Evolutionary conservation across 495 filamentous ascomycete species (phyloP).

Genomic region (Symbiotaphrina buchneri): DNA sequence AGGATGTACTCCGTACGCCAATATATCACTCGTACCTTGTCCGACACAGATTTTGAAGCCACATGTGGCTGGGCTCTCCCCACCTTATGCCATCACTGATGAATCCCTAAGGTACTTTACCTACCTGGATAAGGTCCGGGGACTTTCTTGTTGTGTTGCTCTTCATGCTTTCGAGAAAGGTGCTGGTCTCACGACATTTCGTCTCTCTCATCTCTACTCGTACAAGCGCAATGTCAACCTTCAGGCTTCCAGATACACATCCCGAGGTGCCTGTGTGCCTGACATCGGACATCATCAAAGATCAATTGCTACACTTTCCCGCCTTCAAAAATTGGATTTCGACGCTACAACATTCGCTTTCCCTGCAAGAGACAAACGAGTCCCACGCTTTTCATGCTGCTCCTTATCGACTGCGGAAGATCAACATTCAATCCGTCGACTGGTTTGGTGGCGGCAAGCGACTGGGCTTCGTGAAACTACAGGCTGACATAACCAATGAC

Average conservation of each 20-base stretch:
- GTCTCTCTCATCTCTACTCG: background rate
- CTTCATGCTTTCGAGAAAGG: too few relatives aligned
- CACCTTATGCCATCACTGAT: too few relatives aligned
- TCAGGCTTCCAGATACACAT: conserved; percentile 20
- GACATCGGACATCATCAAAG: conserved; percentile 29
- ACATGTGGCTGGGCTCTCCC: too few relatives aligned
- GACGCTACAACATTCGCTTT: conserved; percentile 40
- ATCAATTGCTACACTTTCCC: conserved; percentile 43
- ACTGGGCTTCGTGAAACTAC: conserved; percentile 63
- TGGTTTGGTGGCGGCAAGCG: conserved; percentile 37
- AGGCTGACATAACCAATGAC: conserved; percentile 37
- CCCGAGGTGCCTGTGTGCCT: conserved; percentile 28
- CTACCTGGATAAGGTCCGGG: too few relatives aligned
- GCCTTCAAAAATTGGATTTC: conserved; percentile 55
- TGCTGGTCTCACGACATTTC: background rate
- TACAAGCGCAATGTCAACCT: conserved; percentile 17
- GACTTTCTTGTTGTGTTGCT: too few relatives aligned
- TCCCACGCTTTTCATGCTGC: conserved; percentile 46
- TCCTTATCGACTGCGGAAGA: conserved; percentile 45
- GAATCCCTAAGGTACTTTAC: too few relatives aligned
- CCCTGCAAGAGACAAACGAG: conserved; percentile 30
- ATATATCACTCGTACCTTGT: too few relatives aligned
- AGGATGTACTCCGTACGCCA: too few relatives aligned
- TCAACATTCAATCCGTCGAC: conserved; percentile 56
- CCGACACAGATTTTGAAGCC: too few relatives aligned